Conservation (phyloP, 2,329 filamentous ascomycete genomes). For the Xylariaceae sp. region DNA sequence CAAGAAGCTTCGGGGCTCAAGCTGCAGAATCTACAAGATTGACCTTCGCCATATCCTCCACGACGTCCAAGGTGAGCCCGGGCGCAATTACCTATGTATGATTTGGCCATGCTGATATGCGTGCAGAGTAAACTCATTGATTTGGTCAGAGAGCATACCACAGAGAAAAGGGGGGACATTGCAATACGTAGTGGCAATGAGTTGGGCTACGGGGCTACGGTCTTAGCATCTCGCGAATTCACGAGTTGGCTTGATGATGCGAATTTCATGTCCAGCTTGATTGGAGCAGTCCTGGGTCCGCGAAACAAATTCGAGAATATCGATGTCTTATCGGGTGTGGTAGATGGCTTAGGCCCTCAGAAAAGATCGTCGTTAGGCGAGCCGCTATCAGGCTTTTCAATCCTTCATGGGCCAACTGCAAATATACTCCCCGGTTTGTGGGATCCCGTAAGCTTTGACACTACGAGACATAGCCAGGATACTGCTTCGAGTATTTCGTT, state of each 20-base stretch:
- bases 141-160: too few species aligned
- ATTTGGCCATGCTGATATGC: background rate
- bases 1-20: conserved; percentile 4
- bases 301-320: conserved; percentile 25
- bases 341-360: conserved; percentile 47
- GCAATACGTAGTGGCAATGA: too few species aligned
- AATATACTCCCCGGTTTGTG: conserved; percentile 44
- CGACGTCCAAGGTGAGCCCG: conserved; percentile 15
- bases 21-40: conserved; percentile 12
- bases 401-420: conserved; percentile 41
- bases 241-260: conserved; percentile 44
- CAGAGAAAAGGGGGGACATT: too few species aligned
- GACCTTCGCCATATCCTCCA: conserved; percentile 15
- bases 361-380: conserved; percentile 20
- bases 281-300: conserved; percentile 19
- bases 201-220: conserved; percentile 35
- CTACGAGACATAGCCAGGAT: background rate
- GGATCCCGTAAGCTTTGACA: conserved; percentile 17
- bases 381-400: conserved; percentile 42
- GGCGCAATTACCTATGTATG: conserved; percentile 1
- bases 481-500: conserved; percentile 32
- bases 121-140: background rate
- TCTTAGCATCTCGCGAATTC: conserved; percentile 46
- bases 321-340: conserved; percentile 49
- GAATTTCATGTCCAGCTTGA: conserved; percentile 33